Percentiles rank a stretch among this genome's conserved stretches.
Evolutionary conservation across 73 alveolate genomes (phyloP).

Genomic region (Breviolum minutum): DNA sequence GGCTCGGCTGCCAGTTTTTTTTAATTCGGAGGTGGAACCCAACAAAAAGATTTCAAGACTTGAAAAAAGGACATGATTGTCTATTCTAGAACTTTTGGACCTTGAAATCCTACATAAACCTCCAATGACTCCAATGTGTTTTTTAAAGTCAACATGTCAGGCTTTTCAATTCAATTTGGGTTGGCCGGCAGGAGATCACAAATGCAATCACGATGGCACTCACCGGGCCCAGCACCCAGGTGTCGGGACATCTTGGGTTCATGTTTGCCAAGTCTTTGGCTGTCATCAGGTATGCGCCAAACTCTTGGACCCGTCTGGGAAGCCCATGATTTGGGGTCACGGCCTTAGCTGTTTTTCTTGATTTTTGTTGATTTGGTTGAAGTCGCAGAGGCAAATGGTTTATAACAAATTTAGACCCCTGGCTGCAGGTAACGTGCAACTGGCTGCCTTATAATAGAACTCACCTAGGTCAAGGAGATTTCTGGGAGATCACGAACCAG

Average conservation of each 20-base stretch:
- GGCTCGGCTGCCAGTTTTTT: no score
- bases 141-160: no score
- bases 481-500: conserved; percentile 94
- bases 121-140: no score
- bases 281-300: conserved; percentile 53
- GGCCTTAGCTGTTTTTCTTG: no score
- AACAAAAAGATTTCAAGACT: no score
- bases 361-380: no score
- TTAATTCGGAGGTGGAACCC: no score
- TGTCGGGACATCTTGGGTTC: neutral
- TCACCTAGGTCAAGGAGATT: conserved; percentile 65
- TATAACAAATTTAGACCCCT: neutral
- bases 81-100: no score
- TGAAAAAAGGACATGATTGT: no score
- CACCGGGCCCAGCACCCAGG: conserved; percentile 35
- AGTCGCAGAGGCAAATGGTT: no score
- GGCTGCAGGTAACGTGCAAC: neutral
- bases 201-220: conserved; percentile 88
- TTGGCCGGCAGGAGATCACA: conserved; percentile 59
- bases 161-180: no score
- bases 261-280: neutral
- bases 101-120: no score
- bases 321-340: conserved; percentile 86
- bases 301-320: conserved; percentile 55
- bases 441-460: neutral